Base-by-base conservation (phyloP, 306 rosid genomes). In the Inga leiocalycina region DNA sequence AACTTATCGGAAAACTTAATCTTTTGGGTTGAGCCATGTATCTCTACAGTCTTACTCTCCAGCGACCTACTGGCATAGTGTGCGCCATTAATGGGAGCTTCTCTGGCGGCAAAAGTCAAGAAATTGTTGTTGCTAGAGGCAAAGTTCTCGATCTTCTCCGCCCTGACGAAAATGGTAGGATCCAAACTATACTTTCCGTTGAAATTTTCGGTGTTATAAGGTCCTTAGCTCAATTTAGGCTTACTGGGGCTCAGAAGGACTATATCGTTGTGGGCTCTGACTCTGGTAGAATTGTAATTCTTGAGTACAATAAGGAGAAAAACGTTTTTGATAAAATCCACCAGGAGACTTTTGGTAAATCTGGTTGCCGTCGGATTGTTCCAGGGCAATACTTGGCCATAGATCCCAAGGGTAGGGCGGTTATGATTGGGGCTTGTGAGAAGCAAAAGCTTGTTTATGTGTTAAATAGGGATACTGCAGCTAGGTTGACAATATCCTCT, bases 321-420 rank as follows among this genome's bases (percentile, higher is more conserved):
- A 96, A 96, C 41, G 97, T 93, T 17, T 94, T 96, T 57, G 94
- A 93, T 67, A 96, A 93, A 85, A 64, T 94, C 54, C 99, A 96
- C 82, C 99, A 96, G 43, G 99, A 96, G 79, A 96, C 98, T 19
- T 96, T 96, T 56, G 99, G 97, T 10, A 96, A 94, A 85, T 94
- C 98, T 1, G 99, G 98, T 74, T 91, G 94, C 86, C 97, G 99
- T 8, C 46, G 98, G 72, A 96, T 93, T 0, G 98, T 96, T 64
- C 98, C 98, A 16, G 99, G 99, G 8, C 97, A 96, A 84, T 93
- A 90, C 80, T 83, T 96, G 74, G 97, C 98, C 43, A 76, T 92
- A 62, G 99, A 96, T 84, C 99, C 97, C 62, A 94, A 94, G 82
- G 99, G 99, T 48, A 87, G 99, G 84, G 99, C 99, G 17, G 97